These are phyloP conservation scores for Geotrichum cucujoidarum DNA, from an alignment of 1,139 yeast genomes.

Conservation along the genomic window DNA sequence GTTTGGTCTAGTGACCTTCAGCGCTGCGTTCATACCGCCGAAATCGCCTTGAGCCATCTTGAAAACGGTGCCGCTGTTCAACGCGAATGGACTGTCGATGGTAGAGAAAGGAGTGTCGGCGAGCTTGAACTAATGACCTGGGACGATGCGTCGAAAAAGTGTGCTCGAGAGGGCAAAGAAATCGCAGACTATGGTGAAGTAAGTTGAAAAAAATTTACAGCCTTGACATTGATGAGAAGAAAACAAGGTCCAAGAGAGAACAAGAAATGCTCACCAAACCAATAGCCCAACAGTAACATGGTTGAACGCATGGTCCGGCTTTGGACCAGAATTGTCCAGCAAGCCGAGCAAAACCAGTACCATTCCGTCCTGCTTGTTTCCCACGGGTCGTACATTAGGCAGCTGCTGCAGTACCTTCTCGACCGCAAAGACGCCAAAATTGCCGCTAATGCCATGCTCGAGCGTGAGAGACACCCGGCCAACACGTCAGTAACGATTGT, in stretches of 20 bases:
- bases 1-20: no score
- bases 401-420: conserved; percentile 2
- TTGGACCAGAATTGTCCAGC: conserved; percentile 44
- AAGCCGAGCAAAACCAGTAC: conserved; percentile 37
- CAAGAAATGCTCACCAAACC: background rate
- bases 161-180: no score
- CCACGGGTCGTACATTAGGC: conserved; percentile 77
- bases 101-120: no score
- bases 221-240: background rate
- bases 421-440: conserved; percentile 1
- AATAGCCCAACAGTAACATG: conserved; percentile 41
- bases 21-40: no score
- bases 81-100: no score
- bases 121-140: no score
- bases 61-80: no score
- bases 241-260: background rate
- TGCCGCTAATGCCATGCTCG: background rate
- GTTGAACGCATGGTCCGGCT: conserved; percentile 47
- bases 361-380: conserved; percentile 61
- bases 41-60: no score
- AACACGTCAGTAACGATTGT: conserved; percentile 14
- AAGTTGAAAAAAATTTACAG: no score
- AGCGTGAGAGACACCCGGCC: conserved; percentile 6
- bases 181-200: no score
- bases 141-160: no score